Conservation (phyloP, 2,329 filamentous ascomycete genomes). For the Alternaria sp. region DNA sequence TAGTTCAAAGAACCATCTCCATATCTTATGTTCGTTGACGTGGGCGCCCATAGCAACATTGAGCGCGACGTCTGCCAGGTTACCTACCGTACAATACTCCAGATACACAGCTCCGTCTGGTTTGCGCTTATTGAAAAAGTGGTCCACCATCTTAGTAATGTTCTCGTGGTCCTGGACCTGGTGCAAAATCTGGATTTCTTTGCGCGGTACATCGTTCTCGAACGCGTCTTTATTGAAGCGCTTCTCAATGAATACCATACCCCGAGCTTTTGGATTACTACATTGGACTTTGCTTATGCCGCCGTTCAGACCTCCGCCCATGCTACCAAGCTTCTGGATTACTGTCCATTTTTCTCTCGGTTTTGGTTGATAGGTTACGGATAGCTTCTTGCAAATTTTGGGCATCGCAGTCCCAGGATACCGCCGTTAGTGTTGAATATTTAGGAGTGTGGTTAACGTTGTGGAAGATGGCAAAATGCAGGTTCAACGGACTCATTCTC, state of each 20-base stretch:
- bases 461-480: not conserved
- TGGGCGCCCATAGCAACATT: not conserved
- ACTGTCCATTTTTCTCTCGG: not conserved
- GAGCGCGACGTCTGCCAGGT: slow-evolving; percentile 4
- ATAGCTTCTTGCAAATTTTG: slow-evolving; percentile 1
- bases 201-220: not conserved
- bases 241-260: slow-evolving; percentile 23
- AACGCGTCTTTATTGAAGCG: slow-evolving; percentile 4
- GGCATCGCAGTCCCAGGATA: not conserved
- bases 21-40: slow-evolving; percentile 18
- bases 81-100: slow-evolving; percentile 21
- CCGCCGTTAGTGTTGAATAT: not conserved
- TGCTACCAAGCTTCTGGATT: slow-evolving; percentile 1
- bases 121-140: slow-evolving; percentile 11
- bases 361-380: not conserved
- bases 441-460: not conserved
- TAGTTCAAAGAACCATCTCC: slow-evolving; percentile 21
- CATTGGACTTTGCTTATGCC: slow-evolving; percentile 7
- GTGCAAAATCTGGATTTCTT: slow-evolving; percentile 16
- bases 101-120: slow-evolving; percentile 16
- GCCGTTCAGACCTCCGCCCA: slow-evolving; percentile 12
- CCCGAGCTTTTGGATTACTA: slow-evolving; percentile 3
- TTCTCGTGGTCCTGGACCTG: slow-evolving; percentile 15
- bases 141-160: slow-evolving; percentile 19
- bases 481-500: not conserved